Conservation (phyloP, 2,329 filamentous ascomycete genomes). For the Coniosporium tulheliwenetii region DNA sequence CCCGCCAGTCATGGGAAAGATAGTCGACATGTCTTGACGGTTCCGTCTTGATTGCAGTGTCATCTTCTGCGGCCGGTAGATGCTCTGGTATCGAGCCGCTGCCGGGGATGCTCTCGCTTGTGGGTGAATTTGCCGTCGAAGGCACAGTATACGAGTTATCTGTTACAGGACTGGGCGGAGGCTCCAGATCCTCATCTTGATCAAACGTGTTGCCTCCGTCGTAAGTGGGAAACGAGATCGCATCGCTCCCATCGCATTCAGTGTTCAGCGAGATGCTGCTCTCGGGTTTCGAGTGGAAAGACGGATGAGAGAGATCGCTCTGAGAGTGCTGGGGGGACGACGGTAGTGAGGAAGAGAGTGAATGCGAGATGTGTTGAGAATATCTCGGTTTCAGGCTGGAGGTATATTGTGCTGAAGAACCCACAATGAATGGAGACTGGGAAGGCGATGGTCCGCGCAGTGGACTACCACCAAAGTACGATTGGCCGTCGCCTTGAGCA, state of each 20-base stretch:
- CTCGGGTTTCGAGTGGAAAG: slow-evolving; percentile 48
- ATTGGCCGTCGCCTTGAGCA: slow-evolving; percentile 17
- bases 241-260: slow-evolving; percentile 31
- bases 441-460: slow-evolving; percentile 26
- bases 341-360: slow-evolving; percentile 13
- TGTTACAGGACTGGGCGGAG: slow-evolving; percentile 23
- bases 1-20: slow-evolving; percentile 79
- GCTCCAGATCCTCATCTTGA: slow-evolving; percentile 7
- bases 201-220: slow-evolving; percentile 10
- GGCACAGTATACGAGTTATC: slow-evolving; percentile 29
- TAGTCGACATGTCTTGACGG: slow-evolving; percentile 91
- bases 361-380: slow-evolving; percentile 14
- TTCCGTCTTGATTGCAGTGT: slow-evolving; percentile 56
- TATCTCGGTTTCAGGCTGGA: slow-evolving; percentile 17
- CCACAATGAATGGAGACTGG: slow-evolving; percentile 25
- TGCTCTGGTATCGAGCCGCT: slow-evolving; percentile 39
- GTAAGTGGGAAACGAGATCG: slow-evolving; percentile 30
- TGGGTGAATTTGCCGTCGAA: slow-evolving; percentile 37
- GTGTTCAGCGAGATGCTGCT: slow-evolving; percentile 48
- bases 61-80: slow-evolving; percentile 55
- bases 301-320: slow-evolving; percentile 20
- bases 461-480: slow-evolving; percentile 22
- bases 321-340: slow-evolving; percentile 13
- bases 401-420: slow-evolving; percentile 8
- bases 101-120: slow-evolving; percentile 34